Evolutionary conservation across 208 protist genomes (phyloP).

Genomic region (Angomonas deanei): DNA sequence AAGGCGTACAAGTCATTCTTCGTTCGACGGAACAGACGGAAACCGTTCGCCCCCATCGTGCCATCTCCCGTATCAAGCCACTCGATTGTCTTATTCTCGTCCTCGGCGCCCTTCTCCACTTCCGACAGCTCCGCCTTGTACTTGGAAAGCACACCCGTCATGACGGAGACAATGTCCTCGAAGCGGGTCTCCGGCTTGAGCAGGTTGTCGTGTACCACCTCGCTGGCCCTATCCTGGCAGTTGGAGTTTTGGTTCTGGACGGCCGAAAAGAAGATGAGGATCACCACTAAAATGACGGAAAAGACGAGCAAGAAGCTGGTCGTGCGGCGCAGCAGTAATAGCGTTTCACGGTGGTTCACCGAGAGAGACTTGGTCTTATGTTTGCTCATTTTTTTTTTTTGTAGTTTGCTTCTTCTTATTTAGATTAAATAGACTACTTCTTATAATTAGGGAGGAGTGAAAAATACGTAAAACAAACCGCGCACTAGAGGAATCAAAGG

Average conservation of each 20-base stretch:
- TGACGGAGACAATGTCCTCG: slow-evolving; percentile 16
- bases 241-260: slow-evolving; percentile 46
- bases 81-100: slow-evolving; percentile 30
- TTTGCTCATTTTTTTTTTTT: slow-evolving; percentile 7
- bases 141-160: not conserved
- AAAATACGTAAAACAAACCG: too few relatives aligned
- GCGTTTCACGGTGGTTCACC: slow-evolving; percentile 25
- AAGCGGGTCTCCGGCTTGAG: slow-evolving; percentile 17
- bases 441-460: not conserved
- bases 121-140: slow-evolving; percentile 18
- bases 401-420: not conserved
- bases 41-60: slow-evolving; percentile 36
- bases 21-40: slow-evolving; percentile 43
- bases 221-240: slow-evolving; percentile 68
- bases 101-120: slow-evolving; percentile 5
- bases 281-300: slow-evolving; percentile 46
- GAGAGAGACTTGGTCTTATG: not conserved
- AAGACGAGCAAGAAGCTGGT: slow-evolving; percentile 71
- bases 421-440: not conserved
- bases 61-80: slow-evolving; percentile 46
- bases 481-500: too few relatives aligned
- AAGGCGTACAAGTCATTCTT: slow-evolving; percentile 27
- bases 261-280: slow-evolving; percentile 51
- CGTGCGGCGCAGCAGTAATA: slow-evolving; percentile 45
- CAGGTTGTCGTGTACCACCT: slow-evolving; percentile 33